Evolutionary conservation across 257 asterid species (phyloP).

Genomic region (Ehretia macrophylla): DNA sequence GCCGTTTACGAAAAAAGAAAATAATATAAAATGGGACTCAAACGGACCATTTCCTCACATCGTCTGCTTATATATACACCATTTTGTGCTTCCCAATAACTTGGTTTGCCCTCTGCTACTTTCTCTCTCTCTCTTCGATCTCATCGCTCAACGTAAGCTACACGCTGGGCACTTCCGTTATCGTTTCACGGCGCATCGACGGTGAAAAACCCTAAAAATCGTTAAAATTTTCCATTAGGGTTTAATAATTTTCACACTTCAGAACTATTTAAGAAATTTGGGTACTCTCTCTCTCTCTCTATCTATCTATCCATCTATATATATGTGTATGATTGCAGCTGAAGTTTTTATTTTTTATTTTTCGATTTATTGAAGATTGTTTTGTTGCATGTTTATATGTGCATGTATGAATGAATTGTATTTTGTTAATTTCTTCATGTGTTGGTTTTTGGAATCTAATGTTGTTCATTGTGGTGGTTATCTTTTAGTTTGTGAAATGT

Average conservation of each 20-base stretch:
- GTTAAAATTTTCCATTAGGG: not conserved
- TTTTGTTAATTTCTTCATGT: too few relatives aligned
- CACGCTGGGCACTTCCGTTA: not conserved
- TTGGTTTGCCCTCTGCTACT: not conserved
- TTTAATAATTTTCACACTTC: not conserved
- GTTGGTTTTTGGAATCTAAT: not conserved
- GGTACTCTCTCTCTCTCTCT: not conserved
- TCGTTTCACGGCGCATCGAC: not conserved
- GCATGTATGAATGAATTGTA: not conserved
- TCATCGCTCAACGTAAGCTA: not conserved
- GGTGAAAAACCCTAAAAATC: not conserved
- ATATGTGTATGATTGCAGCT: not conserved
- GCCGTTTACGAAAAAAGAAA: too few relatives aligned
- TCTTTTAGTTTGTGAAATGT: too few relatives aligned
- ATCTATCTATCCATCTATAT: not conserved
- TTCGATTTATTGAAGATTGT: not conserved
- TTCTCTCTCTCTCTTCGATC: not conserved
- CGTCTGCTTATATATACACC: not conserved
- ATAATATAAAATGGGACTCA: too few relatives aligned
- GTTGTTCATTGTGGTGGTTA: not conserved
- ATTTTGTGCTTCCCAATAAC: not conserved
- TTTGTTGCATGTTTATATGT: too few relatives aligned
- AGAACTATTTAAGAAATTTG: not conserved
- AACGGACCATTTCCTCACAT: not conserved
- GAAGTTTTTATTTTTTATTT: not conserved